phyloP scores from a whole-genome alignment of 192 early-diverging fungal species.

The Coemansia sp. region DNA sequence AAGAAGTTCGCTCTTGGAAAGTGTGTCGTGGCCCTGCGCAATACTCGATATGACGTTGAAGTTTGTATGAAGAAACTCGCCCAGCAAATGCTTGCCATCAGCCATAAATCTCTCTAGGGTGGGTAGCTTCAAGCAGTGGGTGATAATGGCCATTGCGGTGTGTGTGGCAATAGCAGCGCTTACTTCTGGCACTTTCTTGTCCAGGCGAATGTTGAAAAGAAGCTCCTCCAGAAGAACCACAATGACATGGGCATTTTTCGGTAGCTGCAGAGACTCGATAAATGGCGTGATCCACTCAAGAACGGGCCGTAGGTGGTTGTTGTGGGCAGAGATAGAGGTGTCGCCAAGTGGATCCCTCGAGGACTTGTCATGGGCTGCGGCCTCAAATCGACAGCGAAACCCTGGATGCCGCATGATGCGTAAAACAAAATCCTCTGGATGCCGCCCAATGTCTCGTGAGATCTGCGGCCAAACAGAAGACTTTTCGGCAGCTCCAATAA shows the following conservation, averaged over 20 bases:
- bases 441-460: not conserved
- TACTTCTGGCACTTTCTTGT: slow-evolving; percentile 14
- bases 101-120: slow-evolving; percentile 17
- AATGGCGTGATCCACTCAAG: slow-evolving; percentile 51
- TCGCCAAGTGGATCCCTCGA: slow-evolving; percentile 6
- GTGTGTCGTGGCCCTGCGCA: slow-evolving; percentile 24
- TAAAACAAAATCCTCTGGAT: slow-evolving; percentile 22
- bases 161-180: slow-evolving; percentile 23
- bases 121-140: slow-evolving; percentile 37
- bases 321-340: slow-evolving; percentile 10
- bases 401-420: slow-evolving; percentile 12
- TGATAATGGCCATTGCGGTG: slow-evolving; percentile 40
- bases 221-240: slow-evolving; percentile 27
- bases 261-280: slow-evolving; percentile 35
- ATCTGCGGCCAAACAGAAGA: slow-evolving; percentile 25
- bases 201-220: slow-evolving; percentile 19
- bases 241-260: slow-evolving; percentile 20
- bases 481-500: slow-evolving; percentile 25
- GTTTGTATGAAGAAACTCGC: slow-evolving; percentile 27
- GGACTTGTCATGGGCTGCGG: not conserved
- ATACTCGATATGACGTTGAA: slow-evolving; percentile 25
- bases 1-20: slow-evolving; percentile 35
- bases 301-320: slow-evolving; percentile 28
- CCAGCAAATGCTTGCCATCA: slow-evolving; percentile 22
- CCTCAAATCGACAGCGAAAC: slow-evolving; percentile 13